Evolutionary conservation across 192 early-diverging fungal genomes (phyloP), one percentile per base, ranked within the genome.

Genomic region (Coemansia sp.): DNA sequence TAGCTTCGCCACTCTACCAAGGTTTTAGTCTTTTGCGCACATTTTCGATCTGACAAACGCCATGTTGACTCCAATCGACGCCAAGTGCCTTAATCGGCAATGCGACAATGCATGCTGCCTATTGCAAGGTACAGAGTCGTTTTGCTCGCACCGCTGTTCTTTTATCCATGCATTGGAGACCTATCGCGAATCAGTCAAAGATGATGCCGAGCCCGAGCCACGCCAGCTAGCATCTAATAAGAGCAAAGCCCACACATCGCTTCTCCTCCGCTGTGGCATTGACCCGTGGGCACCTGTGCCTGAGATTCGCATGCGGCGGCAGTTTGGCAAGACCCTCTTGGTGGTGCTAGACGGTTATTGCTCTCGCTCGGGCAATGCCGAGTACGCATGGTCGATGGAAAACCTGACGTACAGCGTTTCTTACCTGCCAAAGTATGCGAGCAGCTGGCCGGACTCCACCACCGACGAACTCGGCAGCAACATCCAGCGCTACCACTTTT

Each of bases 231-330:
- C 38, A 18, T 11, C 29, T 61, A 20, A 31, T 20, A 8, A 20
- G 41, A 34, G 40, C 18, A 72, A 65, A 60, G 52, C 52, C 10
- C 66, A 67, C 66, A 74, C 72, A 12, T 67, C 65, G n/a, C 49
- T 64, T 27, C 72, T 74, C 1, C 67, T 74, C n/a, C 66, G 72
- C 66, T 68, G 72, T 41, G 72, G 72, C 22, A 74, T 74, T 44
- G 72, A 74, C 20, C 72, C 72, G 39, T 74, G 72, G 72, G 65
- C 72, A 2, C 16, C 72, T 6, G 18, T 61, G 20, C 61, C 40
- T 24, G 61, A 67, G 9, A 74, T 74, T 36, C 60, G 50, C 18
- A 67, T 74, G 72, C 65, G 72, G 1, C 72, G 52, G 27, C 34
- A 44, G 18, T 60, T 55, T 12, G 60, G 72, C 27, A 58, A 63